phyloP scores from a whole-genome alignment of 2,329 filamentous ascomycete species.

The Simplicillium aogashimaense region DNA sequence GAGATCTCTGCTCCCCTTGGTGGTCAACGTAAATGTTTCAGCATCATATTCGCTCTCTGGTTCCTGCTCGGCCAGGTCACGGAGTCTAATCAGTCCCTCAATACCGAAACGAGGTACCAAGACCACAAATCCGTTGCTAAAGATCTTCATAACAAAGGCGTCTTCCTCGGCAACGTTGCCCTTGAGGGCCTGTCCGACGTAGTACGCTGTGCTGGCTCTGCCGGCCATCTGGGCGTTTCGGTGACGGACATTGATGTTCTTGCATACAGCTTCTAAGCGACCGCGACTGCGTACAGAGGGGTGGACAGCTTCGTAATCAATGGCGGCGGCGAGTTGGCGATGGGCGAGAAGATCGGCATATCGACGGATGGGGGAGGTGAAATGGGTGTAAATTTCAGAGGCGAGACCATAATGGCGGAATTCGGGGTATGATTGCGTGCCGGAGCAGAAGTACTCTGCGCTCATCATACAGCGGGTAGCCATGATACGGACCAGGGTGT shows the following conservation, averaged over 20 bases:
- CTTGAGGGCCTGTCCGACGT: slow-evolving; percentile 92
- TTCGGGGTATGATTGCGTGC: slow-evolving; percentile 84
- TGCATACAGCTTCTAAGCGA: slow-evolving; percentile 87
- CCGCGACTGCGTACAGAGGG: slow-evolving; percentile 69
- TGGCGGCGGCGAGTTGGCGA: slow-evolving; percentile 87
- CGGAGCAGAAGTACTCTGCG: slow-evolving; percentile 95
- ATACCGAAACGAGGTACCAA: slow-evolving; percentile 95
- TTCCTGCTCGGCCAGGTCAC: slow-evolving; percentile 70
- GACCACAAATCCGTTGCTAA: slow-evolving; percentile 94
- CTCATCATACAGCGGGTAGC: slow-evolving; percentile 99
- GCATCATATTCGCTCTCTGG: slow-evolving; percentile 76
- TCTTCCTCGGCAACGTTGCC: slow-evolving; percentile 69
- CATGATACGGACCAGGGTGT: slow-evolving; percentile 94
- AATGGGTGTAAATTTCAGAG: slow-evolving; percentile 96
- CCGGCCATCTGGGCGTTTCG: slow-evolving; percentile 95
- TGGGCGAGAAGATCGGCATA: slow-evolving; percentile 96
- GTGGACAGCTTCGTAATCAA: slow-evolving; percentile 84
- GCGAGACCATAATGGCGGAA: slow-evolving; percentile 97
- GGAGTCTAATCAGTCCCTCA: slow-evolving; percentile 77
- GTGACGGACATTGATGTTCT: slow-evolving; percentile 96
- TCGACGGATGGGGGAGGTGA: slow-evolving; percentile 91
- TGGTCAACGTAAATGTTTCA: slow-evolving; percentile 70
- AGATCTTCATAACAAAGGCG: slow-evolving; percentile 93
- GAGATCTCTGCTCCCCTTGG: slow-evolving; percentile 43
- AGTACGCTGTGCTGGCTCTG: slow-evolving; percentile 91